Conservation (phyloP, 2,329 filamentous ascomycete species). For the Scedosporium minutisporum region DNA sequence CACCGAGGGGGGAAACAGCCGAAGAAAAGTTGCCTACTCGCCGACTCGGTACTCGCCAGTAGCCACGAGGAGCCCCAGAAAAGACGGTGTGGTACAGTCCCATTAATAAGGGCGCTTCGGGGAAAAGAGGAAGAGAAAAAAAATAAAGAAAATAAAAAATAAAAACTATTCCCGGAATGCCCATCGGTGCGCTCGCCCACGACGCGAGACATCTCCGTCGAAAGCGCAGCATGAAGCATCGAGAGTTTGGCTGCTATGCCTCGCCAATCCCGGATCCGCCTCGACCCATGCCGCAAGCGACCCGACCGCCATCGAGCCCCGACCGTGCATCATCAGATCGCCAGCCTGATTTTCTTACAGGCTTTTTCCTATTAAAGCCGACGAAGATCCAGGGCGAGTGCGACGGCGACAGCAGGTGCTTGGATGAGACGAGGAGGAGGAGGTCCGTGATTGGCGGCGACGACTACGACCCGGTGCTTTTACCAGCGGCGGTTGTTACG, state of each 20-base stretch:
- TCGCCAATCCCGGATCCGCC: neutral
- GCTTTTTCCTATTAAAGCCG: neutral
- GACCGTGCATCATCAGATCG: neutral
- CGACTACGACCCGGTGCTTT: neutral
- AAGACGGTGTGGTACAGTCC: neutral
- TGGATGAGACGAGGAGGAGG: neutral
- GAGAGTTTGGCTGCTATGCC: neutral
- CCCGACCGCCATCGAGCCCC: neutral
- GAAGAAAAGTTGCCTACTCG: too few relatives aligned
- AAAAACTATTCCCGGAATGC: neutral
- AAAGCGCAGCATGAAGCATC: neutral
- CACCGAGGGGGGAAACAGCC: too few relatives aligned
- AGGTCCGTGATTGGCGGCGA: too few relatives aligned
- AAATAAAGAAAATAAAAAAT: neutral
- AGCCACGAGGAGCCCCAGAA: neutral
- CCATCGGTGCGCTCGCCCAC: neutral
- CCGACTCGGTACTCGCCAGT: too few relatives aligned
- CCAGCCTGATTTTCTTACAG: neutral
- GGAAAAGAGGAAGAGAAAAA: neutral
- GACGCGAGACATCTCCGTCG: slow-evolving; percentile 1
- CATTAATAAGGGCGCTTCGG: neutral
- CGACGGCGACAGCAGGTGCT: neutral
- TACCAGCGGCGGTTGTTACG: neutral
- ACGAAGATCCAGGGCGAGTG: neutral
- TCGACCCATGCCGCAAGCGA: neutral